Evolutionary conservation across 495 filamentous ascomycete species (phyloP).

Genomic region (Sabuloglossum arenarium): DNA sequence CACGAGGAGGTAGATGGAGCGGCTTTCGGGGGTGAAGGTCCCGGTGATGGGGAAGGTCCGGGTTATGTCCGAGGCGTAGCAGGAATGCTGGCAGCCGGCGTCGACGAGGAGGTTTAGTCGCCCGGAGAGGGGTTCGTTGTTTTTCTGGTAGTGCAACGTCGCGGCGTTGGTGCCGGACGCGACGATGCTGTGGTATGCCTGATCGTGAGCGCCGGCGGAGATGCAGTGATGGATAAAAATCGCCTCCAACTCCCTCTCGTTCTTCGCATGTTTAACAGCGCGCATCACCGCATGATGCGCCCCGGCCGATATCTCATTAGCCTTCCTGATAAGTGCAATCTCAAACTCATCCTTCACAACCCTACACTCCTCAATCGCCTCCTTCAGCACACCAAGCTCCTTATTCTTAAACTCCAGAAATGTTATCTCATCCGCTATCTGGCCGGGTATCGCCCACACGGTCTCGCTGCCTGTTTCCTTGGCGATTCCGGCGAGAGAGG

Average conservation of each 20-base stretch:
- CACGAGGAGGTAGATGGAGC: slow-evolving; percentile 64
- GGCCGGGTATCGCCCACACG: slow-evolving; percentile 49
- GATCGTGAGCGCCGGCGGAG: slow-evolving; percentile 46
- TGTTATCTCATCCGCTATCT: slow-evolving; percentile 41
- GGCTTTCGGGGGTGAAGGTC: slow-evolving; percentile 47
- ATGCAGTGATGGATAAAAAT: slow-evolving; percentile 60
- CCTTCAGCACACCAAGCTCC: slow-evolving; percentile 40
- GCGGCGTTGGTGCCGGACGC: slow-evolving; percentile 56
- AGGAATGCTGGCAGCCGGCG: slow-evolving; percentile 59
- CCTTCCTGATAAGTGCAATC: slow-evolving; percentile 60
- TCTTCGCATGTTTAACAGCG: slow-evolving; percentile 39
- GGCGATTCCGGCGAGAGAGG: slow-evolving; percentile 28
- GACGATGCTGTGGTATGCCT: slow-evolving; percentile 73
- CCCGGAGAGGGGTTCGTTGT: slow-evolving; percentile 41
- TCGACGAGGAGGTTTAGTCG: slow-evolving; percentile 65
- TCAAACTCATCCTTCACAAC: slow-evolving; percentile 75
- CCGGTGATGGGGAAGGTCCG: slow-evolving; percentile 68
- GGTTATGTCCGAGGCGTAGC: slow-evolving; percentile 82
- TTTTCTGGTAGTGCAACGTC: slow-evolving; percentile 74
- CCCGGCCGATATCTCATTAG: slow-evolving; percentile 57
- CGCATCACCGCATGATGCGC: slow-evolving; percentile 55
- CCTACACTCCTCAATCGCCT: slow-evolving; percentile 55
- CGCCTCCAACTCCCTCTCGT: slow-evolving; percentile 69
- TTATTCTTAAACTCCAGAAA: slow-evolving; percentile 41
- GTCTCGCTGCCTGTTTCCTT: slow-evolving; percentile 23